These are phyloP conservation scores for Pueraria montana DNA, from an alignment of 306 rosid genomes.

Conservation along the genomic window DNA sequence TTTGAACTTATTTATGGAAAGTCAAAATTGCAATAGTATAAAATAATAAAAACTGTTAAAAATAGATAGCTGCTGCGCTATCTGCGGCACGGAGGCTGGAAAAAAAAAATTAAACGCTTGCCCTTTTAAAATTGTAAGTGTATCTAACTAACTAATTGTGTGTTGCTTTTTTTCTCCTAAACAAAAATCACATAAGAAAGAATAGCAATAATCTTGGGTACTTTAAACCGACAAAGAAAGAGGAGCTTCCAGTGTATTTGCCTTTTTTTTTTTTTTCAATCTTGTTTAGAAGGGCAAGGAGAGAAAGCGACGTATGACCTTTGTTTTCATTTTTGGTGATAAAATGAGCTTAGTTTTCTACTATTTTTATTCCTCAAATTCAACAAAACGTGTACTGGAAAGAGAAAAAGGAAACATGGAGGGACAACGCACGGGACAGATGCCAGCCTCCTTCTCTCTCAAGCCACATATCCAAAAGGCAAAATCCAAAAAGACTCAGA, in stretches of 20 bases:
- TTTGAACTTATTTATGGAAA: not conserved
- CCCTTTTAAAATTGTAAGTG: no score
- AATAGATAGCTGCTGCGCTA: constrained; percentile 11
- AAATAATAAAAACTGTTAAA: not conserved
- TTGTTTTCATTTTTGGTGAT: not conserved
- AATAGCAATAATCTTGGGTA: not conserved
- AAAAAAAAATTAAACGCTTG: no score
- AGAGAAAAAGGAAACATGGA: constrained; percentile 33
- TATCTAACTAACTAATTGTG: not conserved
- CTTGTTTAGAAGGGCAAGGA: not conserved
- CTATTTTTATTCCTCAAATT: constrained; percentile 3
- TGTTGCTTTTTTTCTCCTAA: not conserved
- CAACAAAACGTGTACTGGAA: constrained; percentile 2
- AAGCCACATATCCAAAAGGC: constrained; percentile 52
- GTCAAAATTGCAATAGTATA: not conserved
- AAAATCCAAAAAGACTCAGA: not conserved
- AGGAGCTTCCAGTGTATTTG: not conserved
- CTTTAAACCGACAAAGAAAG: constrained; percentile 9
- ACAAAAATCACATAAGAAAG: not conserved
- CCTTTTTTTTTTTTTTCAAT: not conserved
- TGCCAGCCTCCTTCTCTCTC: constrained; percentile 31
- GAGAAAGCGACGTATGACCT: constrained; percentile 13
- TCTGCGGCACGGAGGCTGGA: not conserved
- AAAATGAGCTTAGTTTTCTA: not conserved
- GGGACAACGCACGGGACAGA: constrained; percentile 27